These are phyloP conservation scores for Cyclocybe cylindracea DNA, from an alignment of 768 basidiomycete genomes.

Conservation along the genomic window DNA sequence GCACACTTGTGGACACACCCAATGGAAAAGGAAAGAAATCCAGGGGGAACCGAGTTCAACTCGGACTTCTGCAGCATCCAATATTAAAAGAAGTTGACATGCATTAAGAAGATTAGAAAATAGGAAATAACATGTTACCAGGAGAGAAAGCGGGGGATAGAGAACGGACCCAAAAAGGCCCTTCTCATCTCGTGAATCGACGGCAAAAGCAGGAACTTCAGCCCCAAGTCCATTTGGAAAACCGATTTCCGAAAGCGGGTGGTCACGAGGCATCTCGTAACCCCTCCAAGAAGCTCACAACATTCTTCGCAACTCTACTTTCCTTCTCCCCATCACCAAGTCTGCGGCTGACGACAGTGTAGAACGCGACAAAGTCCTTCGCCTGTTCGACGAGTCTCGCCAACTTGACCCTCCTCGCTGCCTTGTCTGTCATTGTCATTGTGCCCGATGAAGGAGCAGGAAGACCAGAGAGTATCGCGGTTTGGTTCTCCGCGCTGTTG, in stretches of 20 bases:
- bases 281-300: slow-evolving; percentile 55
- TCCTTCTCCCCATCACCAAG: slow-evolving; percentile 32
- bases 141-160: no score
- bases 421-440: neutral
- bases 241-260: neutral
- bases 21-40: no score
- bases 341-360: slow-evolving; percentile 27
- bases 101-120: no score
- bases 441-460: slow-evolving; percentile 2
- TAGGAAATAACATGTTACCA: no score
- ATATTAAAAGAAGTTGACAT: no score
- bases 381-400: slow-evolving; percentile 43
- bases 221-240: neutral
- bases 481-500: slow-evolving; percentile 35
- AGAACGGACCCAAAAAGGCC: no score
- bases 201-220: no score
- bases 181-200: no score
- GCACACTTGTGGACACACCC: no score
- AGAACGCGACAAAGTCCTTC: slow-evolving; percentile 49
- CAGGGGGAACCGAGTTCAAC: no score
- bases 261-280: slow-evolving; percentile 27
- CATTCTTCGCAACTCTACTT: slow-evolving; percentile 44
- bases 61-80: no score
- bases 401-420: slow-evolving; percentile 26
- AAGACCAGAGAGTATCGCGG: slow-evolving; percentile 27